Base-by-base conservation (phyloP, 805 yeast species). In the Brettanomyces custersianus region DNA sequence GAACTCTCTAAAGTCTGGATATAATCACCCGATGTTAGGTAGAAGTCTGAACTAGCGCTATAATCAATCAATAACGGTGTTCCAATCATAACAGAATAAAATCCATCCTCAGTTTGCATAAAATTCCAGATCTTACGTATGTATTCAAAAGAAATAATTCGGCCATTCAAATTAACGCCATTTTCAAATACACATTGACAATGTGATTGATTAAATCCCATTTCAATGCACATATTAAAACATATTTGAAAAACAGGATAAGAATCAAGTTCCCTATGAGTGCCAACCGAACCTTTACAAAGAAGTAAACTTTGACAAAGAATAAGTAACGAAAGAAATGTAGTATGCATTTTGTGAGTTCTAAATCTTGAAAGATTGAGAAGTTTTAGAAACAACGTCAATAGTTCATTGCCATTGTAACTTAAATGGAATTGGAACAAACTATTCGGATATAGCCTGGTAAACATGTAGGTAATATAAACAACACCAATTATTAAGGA, bases 401-500 rank as follows among this genome's bases (percentile, higher is more conserved):
- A 29, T 19, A 49, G 23, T 10, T 31, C 33, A 6, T 6, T 19
- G 11, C 25, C 8, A 20, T 12, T 12, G 11, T 7, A 16, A 10
- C 5, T 8, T 12, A 31, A 17, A 10, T 12, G 15, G 17, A 19
- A 13, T 13, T 12, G 8, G 13, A 20, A 19, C 9, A 8, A 22
- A 10, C 25, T 11, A 6, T 20, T 12, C 11, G 15, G 7, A 17
- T 31, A n/a, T 11, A 19, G 17, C 16, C 25, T 23, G 6, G 45
- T 40, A 20, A 40, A 40, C 3, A 32, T 12, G 10, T 20, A 18
- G 2, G 42, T 26, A 6, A 43, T 20, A 22, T 39, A 38, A 9
- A 48, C 33, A 8, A 48, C 26, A 1, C 41, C 39, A 4, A 52
- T 12, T 3, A 51, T 31, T 16, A 45, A 29, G 4, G 52, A 44